Conservation (phyloP, 2,329 filamentous ascomycete species). For the Sphaerulina populicola region DNA sequence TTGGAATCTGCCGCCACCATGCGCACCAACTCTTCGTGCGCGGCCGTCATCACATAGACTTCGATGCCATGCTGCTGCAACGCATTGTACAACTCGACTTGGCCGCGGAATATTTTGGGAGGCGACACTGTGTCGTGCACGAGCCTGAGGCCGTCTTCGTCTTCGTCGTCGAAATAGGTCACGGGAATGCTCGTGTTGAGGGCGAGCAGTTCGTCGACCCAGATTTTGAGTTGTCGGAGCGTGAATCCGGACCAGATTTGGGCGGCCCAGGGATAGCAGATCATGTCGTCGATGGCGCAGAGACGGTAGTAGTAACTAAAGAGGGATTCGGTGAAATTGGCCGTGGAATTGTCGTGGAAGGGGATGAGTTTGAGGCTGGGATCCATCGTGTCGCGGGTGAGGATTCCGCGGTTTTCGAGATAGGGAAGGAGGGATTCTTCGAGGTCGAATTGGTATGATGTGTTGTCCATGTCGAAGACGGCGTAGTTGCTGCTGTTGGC, state of each 20-base stretch:
- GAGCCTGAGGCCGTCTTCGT: constrained; percentile 26
- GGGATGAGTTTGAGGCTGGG: constrained; percentile 37
- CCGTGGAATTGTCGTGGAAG: constrained; percentile 35
- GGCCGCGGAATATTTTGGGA: constrained; percentile 36
- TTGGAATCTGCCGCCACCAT: constrained; percentile 41
- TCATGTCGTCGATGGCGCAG: constrained; percentile 37
- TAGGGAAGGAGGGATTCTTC: constrained; percentile 41
- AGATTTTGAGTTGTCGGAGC: constrained; percentile 41
- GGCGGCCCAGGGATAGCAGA: constrained; percentile 41
- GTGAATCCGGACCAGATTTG: constrained; percentile 39
- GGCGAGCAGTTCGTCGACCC: constrained; percentile 43
- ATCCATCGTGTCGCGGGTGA: constrained; percentile 39
- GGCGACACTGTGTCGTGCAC: constrained; percentile 29
- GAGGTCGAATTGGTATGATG: constrained; percentile 38
- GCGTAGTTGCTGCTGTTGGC: constrained; percentile 21
- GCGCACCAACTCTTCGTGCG: constrained; percentile 41
- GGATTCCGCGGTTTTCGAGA: constrained; percentile 38
- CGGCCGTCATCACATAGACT: constrained; percentile 39
- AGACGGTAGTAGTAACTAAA: constrained; percentile 43
- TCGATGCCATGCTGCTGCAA: constrained; percentile 40
- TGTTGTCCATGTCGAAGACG: constrained; percentile 41
- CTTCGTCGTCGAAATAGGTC: constrained; percentile 34
- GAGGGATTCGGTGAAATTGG: constrained; percentile 36
- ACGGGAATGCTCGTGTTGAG: constrained; percentile 34
- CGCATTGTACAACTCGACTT: constrained; percentile 40